Evolutionary conservation across 2,329 filamentous ascomycete species (phyloP).

Genomic region (Colletotrichum sp.): DNA sequence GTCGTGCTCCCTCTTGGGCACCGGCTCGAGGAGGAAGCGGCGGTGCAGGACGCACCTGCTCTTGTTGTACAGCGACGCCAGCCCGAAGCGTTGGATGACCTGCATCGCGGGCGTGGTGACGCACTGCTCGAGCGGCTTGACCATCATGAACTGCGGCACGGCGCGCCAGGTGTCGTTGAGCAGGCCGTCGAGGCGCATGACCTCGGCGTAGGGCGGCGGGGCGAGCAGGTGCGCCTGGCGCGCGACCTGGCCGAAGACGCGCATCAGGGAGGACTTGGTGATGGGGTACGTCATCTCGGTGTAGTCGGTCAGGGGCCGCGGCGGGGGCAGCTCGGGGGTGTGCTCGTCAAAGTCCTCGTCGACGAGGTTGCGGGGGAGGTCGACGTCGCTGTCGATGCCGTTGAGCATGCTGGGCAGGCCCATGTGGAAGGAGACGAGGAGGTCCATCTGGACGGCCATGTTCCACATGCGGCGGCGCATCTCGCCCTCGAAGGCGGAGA

Average conservation of each 20-base stretch:
- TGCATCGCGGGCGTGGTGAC: slow-evolving; percentile 51
- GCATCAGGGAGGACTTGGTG: slow-evolving; percentile 52
- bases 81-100: slow-evolving; percentile 59
- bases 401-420: slow-evolving; percentile 72
- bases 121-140: slow-evolving; percentile 52
- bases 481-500: slow-evolving; percentile 58
- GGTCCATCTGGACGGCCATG: slow-evolving; percentile 62
- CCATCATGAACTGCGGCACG: slow-evolving; percentile 54
- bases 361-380: slow-evolving; percentile 64
- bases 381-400: slow-evolving; percentile 67
- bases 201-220: slow-evolving; percentile 52
- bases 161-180: slow-evolving; percentile 50
- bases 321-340: slow-evolving; percentile 57
- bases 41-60: slow-evolving; percentile 61
- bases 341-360: slow-evolving; percentile 70
- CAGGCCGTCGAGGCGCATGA: slow-evolving; percentile 51
- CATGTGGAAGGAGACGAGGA: slow-evolving; percentile 70
- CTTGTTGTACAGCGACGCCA: slow-evolving; percentile 60
- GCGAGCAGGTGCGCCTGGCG: slow-evolving; percentile 54
- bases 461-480: slow-evolving; percentile 61
- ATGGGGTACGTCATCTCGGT: slow-evolving; percentile 64
- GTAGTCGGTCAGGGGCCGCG: slow-evolving; percentile 62
- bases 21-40: slow-evolving; percentile 52
- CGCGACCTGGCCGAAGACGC: slow-evolving; percentile 55
- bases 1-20: slow-evolving; percentile 48